These are phyloP conservation scores for Suillus subaureus DNA, from an alignment of 768 basidiomycete species.

Conservation along the genomic window DNA sequence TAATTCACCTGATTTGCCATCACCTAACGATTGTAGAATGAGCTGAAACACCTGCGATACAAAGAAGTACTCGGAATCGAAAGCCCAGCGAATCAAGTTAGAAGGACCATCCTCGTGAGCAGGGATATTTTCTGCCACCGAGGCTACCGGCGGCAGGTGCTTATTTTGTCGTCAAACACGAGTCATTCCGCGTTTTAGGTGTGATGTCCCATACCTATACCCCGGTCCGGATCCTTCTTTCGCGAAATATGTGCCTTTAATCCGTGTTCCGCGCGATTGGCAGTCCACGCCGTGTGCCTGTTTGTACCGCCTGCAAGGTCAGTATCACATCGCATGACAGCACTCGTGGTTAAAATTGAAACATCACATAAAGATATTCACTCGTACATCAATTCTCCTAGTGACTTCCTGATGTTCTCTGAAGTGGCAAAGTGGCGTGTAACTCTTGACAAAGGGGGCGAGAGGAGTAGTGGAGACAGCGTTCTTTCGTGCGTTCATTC, in stretches of 20 bases:
- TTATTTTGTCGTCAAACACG: neutral
- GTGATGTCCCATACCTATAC: neutral
- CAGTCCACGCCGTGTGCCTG: neutral
- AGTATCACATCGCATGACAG: neutral
- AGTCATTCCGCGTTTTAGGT: neutral
- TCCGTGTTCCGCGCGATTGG: neutral
- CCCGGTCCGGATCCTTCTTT: neutral
- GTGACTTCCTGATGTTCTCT: neutral
- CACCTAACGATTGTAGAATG: conserved; percentile 7
- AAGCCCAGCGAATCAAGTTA: conserved; percentile 21
- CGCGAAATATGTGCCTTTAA: neutral
- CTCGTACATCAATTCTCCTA: neutral
- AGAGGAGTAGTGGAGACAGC: neutral
- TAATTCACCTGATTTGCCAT: neutral
- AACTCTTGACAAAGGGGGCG: neutral
- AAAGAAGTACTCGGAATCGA: conserved; percentile 5
- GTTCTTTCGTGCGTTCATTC: neutral
- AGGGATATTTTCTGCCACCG: neutral
- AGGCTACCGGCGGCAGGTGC: neutral
- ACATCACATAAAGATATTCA: neutral
- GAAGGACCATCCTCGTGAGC: conserved; percentile 2
- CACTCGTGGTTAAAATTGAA: neutral
- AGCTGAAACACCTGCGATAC: conserved; percentile 21
- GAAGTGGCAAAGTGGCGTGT: neutral
- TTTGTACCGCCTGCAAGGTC: neutral